Evolutionary conservation across 192 early-diverging fungal genomes (phyloP).

Genomic region (Tieghemiomyces parasiticus): DNA sequence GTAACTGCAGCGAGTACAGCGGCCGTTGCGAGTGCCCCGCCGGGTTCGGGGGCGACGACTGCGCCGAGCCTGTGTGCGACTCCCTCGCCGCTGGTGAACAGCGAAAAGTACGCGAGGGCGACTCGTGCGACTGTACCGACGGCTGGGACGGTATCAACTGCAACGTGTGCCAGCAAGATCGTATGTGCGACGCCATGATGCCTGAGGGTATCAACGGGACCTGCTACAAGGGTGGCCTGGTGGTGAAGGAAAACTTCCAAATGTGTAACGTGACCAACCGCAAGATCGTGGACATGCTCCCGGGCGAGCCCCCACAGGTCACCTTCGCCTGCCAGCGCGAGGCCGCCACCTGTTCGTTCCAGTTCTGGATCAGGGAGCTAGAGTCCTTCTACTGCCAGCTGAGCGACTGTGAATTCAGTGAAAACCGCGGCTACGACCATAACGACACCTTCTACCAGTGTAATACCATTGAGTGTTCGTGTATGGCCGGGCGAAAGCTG

Average conservation of each 20-base stretch:
- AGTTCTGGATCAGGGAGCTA: conserved; percentile 74
- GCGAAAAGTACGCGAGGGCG: conserved; percentile 24
- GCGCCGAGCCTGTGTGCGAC: conserved; percentile 33
- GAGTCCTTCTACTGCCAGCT: conserved; percentile 89
- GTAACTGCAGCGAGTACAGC: conserved; percentile 53
- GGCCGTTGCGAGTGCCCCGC: conserved; percentile 60
- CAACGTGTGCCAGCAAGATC: conserved; percentile 59
- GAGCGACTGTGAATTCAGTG: conserved; percentile 49
- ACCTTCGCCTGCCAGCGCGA: conserved; percentile 54
- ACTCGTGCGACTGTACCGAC: conserved; percentile 42
- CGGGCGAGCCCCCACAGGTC: conserved; percentile 56
- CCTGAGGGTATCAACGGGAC: conserved; percentile 54
- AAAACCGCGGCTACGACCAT: conserved; percentile 32
- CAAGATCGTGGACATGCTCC: conserved; percentile 28
- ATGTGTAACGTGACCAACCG: conserved; percentile 63
- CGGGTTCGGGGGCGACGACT: conserved; percentile 71
- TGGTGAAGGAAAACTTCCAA: conserved; percentile 48
- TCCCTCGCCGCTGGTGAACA: conserved; percentile 6
- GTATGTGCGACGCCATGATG: conserved; percentile 47
- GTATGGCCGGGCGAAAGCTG: conserved; percentile 62
- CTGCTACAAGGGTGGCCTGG: conserved; percentile 58
- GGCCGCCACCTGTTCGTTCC: conserved; percentile 47
- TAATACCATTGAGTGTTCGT: conserved; percentile 59
- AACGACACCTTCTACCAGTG: conserved; percentile 53
- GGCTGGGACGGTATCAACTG: conserved; percentile 93